Base-by-base conservation (phyloP, 306 rosid genomes). In the Gillenia trifoliata region DNA sequence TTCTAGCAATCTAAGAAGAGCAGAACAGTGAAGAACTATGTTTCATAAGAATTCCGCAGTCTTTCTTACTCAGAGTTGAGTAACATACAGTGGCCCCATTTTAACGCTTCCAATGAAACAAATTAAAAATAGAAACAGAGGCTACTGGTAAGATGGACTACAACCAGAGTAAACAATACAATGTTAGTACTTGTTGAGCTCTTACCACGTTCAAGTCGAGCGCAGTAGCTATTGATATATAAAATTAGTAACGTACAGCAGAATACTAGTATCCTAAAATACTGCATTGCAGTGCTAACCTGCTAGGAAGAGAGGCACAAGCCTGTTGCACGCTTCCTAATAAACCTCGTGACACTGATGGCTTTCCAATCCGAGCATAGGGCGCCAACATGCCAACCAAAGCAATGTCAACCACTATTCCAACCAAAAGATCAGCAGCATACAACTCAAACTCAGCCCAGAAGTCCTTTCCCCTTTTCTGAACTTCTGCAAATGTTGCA, bases 401-500 rank as follows among this genome's bases (percentile, higher is more conserved):
- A 75, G 97, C 98, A 84, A 91, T 78, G 80, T 91, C 98, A 43
- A 93, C 97, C 52, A 84, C 98, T 22, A 91, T 55, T 64, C 97
- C 98, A 62, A 93, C 98, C 84, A 93, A 82, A 71, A 91, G 86
- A 85, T 93, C 98, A 22, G 98, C 97, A 67, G 93, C 91, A 17
- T 89, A 91, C 88, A 93, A 77, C 92, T 93, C 97, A 73, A 91
- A 91, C 60, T 91, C 98, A 30, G 89, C 86, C 98, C 96, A 93
- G 64, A 93, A 93, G 82, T 91, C 83, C 83, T 91, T 89, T 66
- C 97, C 97, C 67, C 98, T 88, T 81, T 91, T 89, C 90, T 88
- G 93, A 72, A 88, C 86, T 83, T 93, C 98, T 0, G 98, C 98
- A 84, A 91, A 93, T 1, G 98, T 93, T 56, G 97, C 96, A 85